Evolutionary conservation across 768 basidiomycete species (phyloP), one percentile per base, ranked within the genome.

Genomic region (Asterophora parasitica): DNA sequence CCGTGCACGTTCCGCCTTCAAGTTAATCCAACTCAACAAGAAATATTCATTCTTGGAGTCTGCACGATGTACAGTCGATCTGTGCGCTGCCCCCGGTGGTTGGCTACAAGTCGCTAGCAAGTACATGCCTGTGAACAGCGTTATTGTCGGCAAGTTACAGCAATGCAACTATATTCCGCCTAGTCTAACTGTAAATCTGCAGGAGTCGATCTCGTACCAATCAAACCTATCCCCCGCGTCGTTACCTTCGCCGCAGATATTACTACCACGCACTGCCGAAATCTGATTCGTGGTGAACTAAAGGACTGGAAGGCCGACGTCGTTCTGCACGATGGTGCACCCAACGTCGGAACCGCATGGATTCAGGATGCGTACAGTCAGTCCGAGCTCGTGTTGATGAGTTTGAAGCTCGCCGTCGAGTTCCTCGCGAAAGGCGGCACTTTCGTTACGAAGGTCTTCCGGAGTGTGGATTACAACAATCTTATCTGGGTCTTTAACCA

Each of bases 231-330:
- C 46, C 96, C 93, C 43, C 81, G 87, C 34, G 90, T 93, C 31
- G 79, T 85, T 26, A 95, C 96, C 1, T 95, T 97, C 59, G 81
- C 92, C 31, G 75, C 90, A 45, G 96, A 99, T 61, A 98, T 99
- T 58, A 99, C 96, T 13, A 96, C 92, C 4, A 67, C 83, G 1
- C 82, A 88, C 43, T 99, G 96, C 68, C 85, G 96, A 37, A 83
- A 85, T 60, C 79, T 87, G 48, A 81, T 99, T 49, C 82, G 90
- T 47, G 72, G 73, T 17, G 92, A 96, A 65, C 70, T 98, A 53
- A 97, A 98, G 65, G 93, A 97, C 64, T 99, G 96, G 96, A 95
- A 93, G 70, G 96, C 96, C 15, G 96, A 99, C 62, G 82, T 98
- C 44, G 93, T 99, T 11, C 80, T 99, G 49, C 96, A 99, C 64